phyloP scores from a whole-genome alignment of 257 asterid genomes.

The Voacanga thouarsii region DNA sequence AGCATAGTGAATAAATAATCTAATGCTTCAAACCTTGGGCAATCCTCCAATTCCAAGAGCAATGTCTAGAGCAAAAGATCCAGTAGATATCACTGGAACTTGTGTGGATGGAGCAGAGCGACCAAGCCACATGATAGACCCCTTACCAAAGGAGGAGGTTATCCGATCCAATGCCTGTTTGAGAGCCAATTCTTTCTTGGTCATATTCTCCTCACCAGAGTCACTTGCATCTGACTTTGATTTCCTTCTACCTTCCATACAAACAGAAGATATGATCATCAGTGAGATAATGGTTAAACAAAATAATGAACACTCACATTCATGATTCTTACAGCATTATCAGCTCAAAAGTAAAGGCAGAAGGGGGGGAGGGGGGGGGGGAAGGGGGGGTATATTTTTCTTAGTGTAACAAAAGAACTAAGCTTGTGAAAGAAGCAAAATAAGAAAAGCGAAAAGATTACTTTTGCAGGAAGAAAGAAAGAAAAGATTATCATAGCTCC shows the following conservation, averaged over 20 bases:
- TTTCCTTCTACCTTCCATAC: slow-evolving; percentile 55
- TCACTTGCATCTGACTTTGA: slow-evolving; percentile 67
- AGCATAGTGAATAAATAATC: background rate
- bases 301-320: slow-evolving; percentile 8
- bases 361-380: too few relatives aligned
- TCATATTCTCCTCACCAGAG: slow-evolving; percentile 81
- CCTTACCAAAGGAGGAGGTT: slow-evolving; percentile 76
- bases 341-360: background rate
- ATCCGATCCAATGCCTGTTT: slow-evolving; percentile 87
- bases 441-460: background rate
- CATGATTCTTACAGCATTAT: background rate
- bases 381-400: background rate
- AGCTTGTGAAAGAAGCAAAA: background rate
- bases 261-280: background rate
- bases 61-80: slow-evolving; percentile 78
- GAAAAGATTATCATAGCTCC: background rate
- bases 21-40: slow-evolving; percentile 60
- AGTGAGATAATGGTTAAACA: slow-evolving; percentile 5
- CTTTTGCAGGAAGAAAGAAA: background rate
- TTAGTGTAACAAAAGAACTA: background rate
- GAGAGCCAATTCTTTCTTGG: slow-evolving; percentile 91
- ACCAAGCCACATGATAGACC: slow-evolving; percentile 98
- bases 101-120: slow-evolving; percentile 49
- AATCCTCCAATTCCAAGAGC: slow-evolving; percentile 92
- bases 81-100: slow-evolving; percentile 87